A percentile compares a stretch with the other conserved stretches of the same genome.
Evolutionary conservation across 1,284 basidiomycete species (phyloP).

Genomic region (Xerocomus nothofagi): DNA sequence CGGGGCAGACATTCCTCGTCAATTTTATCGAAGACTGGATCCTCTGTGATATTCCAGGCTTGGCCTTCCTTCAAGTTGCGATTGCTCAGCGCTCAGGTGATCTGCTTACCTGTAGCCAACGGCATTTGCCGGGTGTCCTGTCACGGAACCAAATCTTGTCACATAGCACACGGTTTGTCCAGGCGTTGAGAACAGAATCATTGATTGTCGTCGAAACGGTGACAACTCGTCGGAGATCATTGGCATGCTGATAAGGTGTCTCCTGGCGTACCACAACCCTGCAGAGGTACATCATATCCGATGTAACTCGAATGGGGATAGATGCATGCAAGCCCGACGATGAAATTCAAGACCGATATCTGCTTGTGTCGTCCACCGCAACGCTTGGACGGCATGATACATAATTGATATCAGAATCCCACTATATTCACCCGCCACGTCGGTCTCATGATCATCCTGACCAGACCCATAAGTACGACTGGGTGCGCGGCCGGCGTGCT

Average conservation of each 20-base stretch:
- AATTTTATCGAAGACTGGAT: not conserved
- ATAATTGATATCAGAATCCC: too few species aligned
- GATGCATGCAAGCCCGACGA: not conserved
- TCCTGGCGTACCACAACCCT: not conserved
- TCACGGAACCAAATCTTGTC: conserved; percentile 11
- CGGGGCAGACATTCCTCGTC: conserved; percentile 37
- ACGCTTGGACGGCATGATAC: not conserved
- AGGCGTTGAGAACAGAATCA: too few species aligned
- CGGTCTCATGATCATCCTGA: not conserved
- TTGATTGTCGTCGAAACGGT: not conserved
- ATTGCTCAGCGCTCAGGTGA: conserved; percentile 1
- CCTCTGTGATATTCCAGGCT: not conserved
- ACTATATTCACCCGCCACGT: not conserved
- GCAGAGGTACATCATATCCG: not conserved
- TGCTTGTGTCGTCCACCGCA: not conserved
- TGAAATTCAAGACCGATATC: not conserved
- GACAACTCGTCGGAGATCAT: not conserved
- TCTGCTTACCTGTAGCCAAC: too few species aligned
- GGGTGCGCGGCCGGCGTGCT: conserved; percentile 13
- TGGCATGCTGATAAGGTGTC: not conserved
- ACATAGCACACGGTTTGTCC: too few species aligned
- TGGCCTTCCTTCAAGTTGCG: too few species aligned
- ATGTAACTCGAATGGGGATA: not conserved
- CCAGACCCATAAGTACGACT: not conserved
- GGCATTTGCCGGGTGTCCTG: too few species aligned